phyloP scores from a whole-genome alignment of 306 rosid genomes.

The Ormosia semicastrata region DNA sequence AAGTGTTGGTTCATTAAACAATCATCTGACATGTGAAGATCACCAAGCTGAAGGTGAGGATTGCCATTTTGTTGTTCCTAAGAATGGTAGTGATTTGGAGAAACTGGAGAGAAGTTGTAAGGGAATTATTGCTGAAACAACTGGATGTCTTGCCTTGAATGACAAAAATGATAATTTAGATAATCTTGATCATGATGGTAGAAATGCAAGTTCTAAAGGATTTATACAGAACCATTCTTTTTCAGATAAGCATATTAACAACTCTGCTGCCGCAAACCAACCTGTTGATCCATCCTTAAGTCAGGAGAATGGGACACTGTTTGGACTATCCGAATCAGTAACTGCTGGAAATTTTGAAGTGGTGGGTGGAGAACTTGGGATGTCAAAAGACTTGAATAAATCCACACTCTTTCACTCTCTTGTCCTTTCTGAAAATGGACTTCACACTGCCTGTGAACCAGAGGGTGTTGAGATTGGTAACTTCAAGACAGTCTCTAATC shows the following conservation, averaged over 20 bases:
- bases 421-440: constrained; percentile 32
- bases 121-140: constrained; percentile 40
- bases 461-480: constrained; percentile 28
- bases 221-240: constrained; percentile 36
- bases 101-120: constrained; percentile 39
- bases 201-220: constrained; percentile 34
- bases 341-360: constrained; percentile 20
- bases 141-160: constrained; percentile 38
- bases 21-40: constrained; percentile 25
- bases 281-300: constrained; percentile 27
- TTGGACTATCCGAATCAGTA: constrained; percentile 27
- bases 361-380: constrained; percentile 14
- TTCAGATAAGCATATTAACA: constrained; percentile 27
- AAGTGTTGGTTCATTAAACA: constrained; percentile 23
- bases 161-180: constrained; percentile 37
- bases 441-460: constrained; percentile 21
- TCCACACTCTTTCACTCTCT: constrained; percentile 27
- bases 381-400: constrained; percentile 32
- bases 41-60: constrained; percentile 46
- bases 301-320: constrained; percentile 41
- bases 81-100: constrained; percentile 40
- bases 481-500: constrained; percentile 26
- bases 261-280: constrained; percentile 27
- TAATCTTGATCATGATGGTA: constrained; percentile 31
- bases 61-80: constrained; percentile 37